phyloP scores from a whole-genome alignment of 2,329 filamentous ascomycete species.

The Fusarium devonianum region DNA sequence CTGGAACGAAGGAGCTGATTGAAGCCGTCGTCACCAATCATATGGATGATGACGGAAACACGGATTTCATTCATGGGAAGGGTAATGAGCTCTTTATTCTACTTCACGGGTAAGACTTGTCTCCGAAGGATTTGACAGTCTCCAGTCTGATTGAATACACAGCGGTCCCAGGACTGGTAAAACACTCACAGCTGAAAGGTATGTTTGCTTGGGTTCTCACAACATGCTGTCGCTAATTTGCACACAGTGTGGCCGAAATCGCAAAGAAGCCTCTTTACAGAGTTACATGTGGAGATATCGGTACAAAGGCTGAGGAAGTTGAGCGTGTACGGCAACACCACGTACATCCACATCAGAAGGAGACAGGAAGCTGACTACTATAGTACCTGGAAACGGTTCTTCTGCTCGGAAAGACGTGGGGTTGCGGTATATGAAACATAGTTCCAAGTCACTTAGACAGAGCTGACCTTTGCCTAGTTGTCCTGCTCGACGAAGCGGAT shows the following conservation, averaged over 20 bases:
- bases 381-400: neutral
- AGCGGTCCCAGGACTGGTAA: constrained; percentile 2
- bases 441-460: too few species aligned
- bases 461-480: too few species aligned
- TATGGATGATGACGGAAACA: constrained; percentile 5
- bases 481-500: constrained; percentile 12
- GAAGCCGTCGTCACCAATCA: constrained; percentile 14
- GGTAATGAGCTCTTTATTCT: constrained; percentile 1
- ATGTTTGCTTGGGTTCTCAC: too few species aligned
- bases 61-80: neutral
- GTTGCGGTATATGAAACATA: too few species aligned
- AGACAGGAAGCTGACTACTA: too few species aligned
- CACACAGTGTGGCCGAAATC: constrained; percentile 13
- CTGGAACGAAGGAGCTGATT: constrained; percentile 10
- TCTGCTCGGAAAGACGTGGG: neutral
- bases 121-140: too few species aligned
- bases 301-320: constrained; percentile 7
- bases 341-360: too few species aligned
- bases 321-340: too few species aligned
- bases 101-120: neutral
- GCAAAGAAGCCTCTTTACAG: constrained; percentile 12
- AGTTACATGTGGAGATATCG: constrained; percentile 18
- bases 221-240: too few species aligned
- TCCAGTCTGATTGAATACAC: constrained; percentile 7
- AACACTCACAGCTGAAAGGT: constrained; percentile 18